Base-by-base conservation (phyloP, 148 eudicot species). In the Simmondsia chinensis region DNA sequence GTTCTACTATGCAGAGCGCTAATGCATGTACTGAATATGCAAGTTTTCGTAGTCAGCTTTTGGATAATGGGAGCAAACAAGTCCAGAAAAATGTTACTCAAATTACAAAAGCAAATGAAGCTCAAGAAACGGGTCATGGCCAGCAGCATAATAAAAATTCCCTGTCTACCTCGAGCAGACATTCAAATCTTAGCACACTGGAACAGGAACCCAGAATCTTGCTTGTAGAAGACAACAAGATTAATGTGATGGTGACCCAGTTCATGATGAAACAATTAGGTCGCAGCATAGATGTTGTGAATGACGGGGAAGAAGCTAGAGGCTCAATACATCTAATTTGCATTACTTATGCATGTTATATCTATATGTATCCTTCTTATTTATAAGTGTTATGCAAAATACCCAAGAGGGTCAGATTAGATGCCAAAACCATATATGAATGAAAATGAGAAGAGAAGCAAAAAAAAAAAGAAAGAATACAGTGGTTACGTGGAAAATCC, bases 191-290 rank as follows among this genome's bases (percentile, higher is more conserved):
- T 43, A 20, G 37, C 4, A 24, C 41, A 52, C 7, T 63, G 1
- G 10, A 26, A 10, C 8, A 15, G 25, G 59, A 47, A 40, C 81
- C 70, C 10, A 75, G 50, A 21, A 75, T 75, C 56, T 73, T 75
- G 37, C 73, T 75, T 5, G 81, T 75, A 15, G 81, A 75, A 28
- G 81, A 75, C n/a, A n/a, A n/a, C n/a, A n/a, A n/a, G n/a, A n/a
- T n/a, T n/a, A n/a, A n/a, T n/a, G n/a, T n/a, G n/a, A n/a, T n/a
- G n/a, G n/a, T n/a, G n/a, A n/a, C n/a, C n/a, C n/a, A n/a, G n/a
- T n/a, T n/a, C n/a, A n/a, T 75, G 81, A 70, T 75, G 81, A 71
- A 56, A 40, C 76, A 36, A 33, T 35, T 75, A 35, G 76, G 76
- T 10, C 73, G 67, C 41, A 50, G 16, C 14, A 63, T 75, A 31